phyloP scores from a whole-genome alignment of 305 asterid species.

The Solanum hybrid region DNA sequence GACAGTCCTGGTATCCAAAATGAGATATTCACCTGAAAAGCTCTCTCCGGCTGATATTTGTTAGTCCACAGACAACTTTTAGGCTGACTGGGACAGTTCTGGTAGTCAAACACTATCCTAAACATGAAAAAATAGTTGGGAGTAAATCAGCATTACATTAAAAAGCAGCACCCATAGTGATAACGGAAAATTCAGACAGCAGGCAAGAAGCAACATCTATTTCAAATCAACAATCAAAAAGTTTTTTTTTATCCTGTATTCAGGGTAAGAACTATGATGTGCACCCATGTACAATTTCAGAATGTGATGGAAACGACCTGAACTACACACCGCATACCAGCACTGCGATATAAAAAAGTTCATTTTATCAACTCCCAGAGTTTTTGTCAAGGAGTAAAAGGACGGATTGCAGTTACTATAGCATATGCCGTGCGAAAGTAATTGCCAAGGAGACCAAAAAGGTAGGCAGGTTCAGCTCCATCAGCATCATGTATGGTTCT shows the following conservation, averaged over 20 bases:
- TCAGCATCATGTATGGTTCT: not conserved
- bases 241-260: not conserved
- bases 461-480: not conserved
- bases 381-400: not conserved
- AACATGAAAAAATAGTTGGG: conserved; percentile 11
- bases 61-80: conserved; percentile 82
- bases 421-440: not conserved
- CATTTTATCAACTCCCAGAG: not conserved
- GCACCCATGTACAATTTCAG: not conserved
- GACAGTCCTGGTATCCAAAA: not conserved
- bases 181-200: not conserved
- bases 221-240: not conserved
- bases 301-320: not conserved
- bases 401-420: not conserved
- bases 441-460: not conserved
- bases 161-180: not conserved
- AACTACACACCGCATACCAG: not conserved
- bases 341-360: not conserved
- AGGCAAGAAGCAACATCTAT: not conserved
- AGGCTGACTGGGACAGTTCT: conserved; percentile 30
- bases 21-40: conserved; percentile 56
- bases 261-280: not conserved
- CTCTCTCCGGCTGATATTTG: conserved; percentile 78
- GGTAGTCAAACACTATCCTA: conserved; percentile 43
- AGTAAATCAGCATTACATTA: conserved; percentile 9